Evolutionary conservation across 164 flowering plant genomes (phyloP).

Genomic region (Aristolochia californica): DNA sequence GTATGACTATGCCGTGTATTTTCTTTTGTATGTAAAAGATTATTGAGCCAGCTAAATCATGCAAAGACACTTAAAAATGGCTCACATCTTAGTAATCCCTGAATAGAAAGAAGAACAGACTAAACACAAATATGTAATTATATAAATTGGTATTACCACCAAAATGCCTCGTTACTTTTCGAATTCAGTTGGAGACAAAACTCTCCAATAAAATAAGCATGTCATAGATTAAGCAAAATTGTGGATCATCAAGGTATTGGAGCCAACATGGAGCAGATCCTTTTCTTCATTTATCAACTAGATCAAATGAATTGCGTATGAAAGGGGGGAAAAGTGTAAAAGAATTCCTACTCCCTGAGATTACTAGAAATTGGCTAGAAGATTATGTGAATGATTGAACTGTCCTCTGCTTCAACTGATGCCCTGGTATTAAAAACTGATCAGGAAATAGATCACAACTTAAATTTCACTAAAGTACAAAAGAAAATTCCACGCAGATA

Average conservation of each 20-base stretch:
- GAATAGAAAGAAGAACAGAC: neutral
- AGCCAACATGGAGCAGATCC: neutral
- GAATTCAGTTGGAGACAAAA: neutral
- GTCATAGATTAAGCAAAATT: neutral
- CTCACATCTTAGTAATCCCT: neutral
- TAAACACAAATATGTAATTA: neutral
- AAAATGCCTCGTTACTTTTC: neutral
- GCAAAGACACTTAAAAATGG: neutral
- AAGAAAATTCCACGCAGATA: no score
- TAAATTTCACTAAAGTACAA: no score
- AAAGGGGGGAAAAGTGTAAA: neutral
- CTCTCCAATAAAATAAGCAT: neutral
- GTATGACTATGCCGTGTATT: neutral
- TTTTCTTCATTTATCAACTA: neutral
- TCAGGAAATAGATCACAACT: no score
- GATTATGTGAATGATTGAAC: no score
- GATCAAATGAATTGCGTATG: neutral
- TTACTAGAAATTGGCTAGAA: no score
- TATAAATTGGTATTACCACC: neutral
- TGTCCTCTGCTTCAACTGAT: no score
- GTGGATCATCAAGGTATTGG: neutral
- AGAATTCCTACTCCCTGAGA: neutral
- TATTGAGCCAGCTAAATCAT: neutral
- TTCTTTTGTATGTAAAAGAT: no score
- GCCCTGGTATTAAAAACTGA: no score